Evolutionary conservation across 202 grass and related monocot genomes (phyloP), one percentile per base, ranked within the genome.

Genomic region (Zizania palustris): DNA sequence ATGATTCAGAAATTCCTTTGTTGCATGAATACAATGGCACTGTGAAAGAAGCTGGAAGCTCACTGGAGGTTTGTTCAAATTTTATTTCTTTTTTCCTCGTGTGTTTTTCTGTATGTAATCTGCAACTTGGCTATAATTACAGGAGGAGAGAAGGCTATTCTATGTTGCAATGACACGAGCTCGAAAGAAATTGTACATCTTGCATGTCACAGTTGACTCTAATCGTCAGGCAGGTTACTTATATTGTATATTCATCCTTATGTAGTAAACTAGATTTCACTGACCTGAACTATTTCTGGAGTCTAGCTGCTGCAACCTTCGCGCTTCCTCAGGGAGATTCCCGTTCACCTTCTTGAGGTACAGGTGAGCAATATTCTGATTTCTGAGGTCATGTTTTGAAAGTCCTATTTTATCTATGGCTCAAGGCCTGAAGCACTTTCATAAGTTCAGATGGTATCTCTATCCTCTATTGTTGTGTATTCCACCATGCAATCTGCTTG

Each of bases 111-210:
- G 11, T 77, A 60, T 65, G 5, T 84, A 40, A 37, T 59, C 68
- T 28, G 54, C 39, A 45, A 74, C 46, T 66, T 75, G 46, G 39
- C 51, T 80, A 54, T 62, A 72, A 68, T 84, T 85, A 74, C 71
- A 97, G 94, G 94, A 97, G 88, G 94, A 97, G 59, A 85, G 94
- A 60, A 89, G 94, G 53, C 72, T 97, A 64, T 90, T 97, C 45
- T 97, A 97, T 86, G 94, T 97, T 53, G 91, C 94, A 43, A 97
- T 97, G 88, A 93, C 94, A 42, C 86, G 94, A 76, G 89, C 94
- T 86, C 80, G 89, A 83, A 97, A 90, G 76, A 92, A 90, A 64
- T 60, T 97, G 71, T 91, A 88, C 61, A 92, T 97, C 77, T 82
- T 93, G 69, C 90, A 92, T 69, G 64, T 86, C 22, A 90, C 89